A percentile compares a stretch with the other conserved stretches of the same genome.
Conservation (phyloP, 208 protist genomes). For the Trypanosomatidae sp. region DNA sequence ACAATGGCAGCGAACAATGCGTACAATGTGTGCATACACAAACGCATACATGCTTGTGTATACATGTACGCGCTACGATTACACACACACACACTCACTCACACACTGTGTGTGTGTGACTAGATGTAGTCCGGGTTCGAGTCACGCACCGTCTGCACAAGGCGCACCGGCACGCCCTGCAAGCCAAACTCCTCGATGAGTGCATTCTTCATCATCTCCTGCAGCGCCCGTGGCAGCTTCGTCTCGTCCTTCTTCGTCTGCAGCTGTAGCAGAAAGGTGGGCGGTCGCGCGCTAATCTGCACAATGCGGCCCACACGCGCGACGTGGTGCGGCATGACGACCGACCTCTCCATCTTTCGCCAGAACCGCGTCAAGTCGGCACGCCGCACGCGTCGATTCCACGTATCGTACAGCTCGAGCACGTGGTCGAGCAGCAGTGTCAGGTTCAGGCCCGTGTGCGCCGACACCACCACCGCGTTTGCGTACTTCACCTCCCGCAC, state of each 20-base stretch:
- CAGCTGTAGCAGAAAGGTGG: conserved; percentile 77
- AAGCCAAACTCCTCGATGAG: conserved; percentile 87
- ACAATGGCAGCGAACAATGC: too few species aligned
- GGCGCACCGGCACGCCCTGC: conserved; percentile 73
- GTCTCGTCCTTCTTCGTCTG: conserved; percentile 84
- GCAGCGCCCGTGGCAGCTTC: conserved; percentile 47
- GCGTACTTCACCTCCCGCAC: conserved; percentile 84
- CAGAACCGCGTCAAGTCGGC: conserved; percentile 78
- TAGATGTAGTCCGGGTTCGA: conserved; percentile 86
- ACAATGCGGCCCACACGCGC: conserved; percentile 71
- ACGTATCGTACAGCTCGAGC: conserved; percentile 75
- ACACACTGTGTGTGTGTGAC: not conserved
- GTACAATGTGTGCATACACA: too few species aligned
- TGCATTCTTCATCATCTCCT: conserved; percentile 88
- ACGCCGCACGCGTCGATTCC: conserved; percentile 82
- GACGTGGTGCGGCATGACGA: conserved; percentile 84
- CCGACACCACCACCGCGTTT: conserved; percentile 83
- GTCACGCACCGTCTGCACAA: conserved; percentile 84
- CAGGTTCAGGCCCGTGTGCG: conserved; percentile 79
- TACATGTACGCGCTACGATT: too few species aligned
- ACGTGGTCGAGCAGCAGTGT: conserved; percentile 78
- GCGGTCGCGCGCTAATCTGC: conserved; percentile 78
- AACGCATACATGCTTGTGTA: too few species aligned
- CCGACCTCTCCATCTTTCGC: conserved; percentile 84
- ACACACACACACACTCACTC: too few species aligned